Base-by-base conservation (phyloP, 805 yeast species). In the Starmera pachycereana region DNA sequence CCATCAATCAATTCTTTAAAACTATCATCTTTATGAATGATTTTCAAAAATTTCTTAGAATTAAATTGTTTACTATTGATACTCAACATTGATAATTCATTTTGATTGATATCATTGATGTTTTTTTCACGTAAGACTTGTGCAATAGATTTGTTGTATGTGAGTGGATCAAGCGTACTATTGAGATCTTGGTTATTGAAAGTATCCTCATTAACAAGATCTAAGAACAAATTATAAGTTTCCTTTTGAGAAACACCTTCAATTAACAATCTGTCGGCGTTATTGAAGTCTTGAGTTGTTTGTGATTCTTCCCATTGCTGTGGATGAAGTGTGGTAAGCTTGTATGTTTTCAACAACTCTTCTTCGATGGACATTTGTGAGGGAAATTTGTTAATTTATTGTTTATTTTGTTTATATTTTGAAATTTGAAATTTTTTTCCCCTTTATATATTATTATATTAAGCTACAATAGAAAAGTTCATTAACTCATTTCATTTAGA, bases 41-140 rank as follows among this genome's bases (percentile, higher is more conserved):
- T 68, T 40, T 70, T 69, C 45, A 81, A 54, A 50, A 75, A 81
- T 29, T 63, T 59, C 38, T 72, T 68, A 1, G 82, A 74, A 47
- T 76, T 72, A 58, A 81, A 81, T 25, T 68, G 60, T 40, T 78
- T 74, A 13, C 78, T 72, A 36, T 75, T 74, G 37, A 77, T 68
- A 44, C 78, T 58, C 56, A 67, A 71, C 47, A 71, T 62, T 30
- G 71, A 53, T 22, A 22, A 22, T 39, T 71, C 63, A 22, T 62
- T 58, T 32, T 14, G 40, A 38, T 9, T 51, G 40, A 58, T 64
- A 27, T 65, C 62, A 35, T 68, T 59, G 14, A 66, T 50, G 18
- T 65, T 65, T 32, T 61, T 60, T 34, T 71, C 65, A 10, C 56
- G 50, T 32, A 74, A 54, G 31, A 63, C 65, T 16, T 66, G 60